phyloP scores from a whole-genome alignment of 345 rosid species.

The Lepidium africanum region DNA sequence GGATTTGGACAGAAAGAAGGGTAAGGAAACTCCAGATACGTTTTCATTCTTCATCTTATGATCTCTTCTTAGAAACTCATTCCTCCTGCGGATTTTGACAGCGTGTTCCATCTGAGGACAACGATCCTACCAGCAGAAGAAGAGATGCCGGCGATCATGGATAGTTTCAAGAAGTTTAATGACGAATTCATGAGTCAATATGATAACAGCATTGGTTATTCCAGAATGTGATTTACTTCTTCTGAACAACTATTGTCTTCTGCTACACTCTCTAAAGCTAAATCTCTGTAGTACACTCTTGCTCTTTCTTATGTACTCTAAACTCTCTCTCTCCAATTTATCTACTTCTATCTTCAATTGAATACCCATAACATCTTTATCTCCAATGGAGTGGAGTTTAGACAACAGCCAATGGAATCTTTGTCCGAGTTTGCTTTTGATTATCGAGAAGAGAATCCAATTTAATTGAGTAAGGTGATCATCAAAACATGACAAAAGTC shows the following conservation, averaged over 20 bases:
- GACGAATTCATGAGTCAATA: conserved; percentile 92
- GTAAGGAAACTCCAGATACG: conserved; percentile 26
- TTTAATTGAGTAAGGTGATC: background rate
- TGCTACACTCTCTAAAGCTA: conserved; percentile 19
- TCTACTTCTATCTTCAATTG: background rate
- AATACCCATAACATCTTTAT: background rate
- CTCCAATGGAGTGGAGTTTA: background rate
- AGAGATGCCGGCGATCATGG: conserved; percentile 95
- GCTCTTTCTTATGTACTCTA: background rate
- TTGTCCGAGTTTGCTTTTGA: background rate
- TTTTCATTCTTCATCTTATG: background rate
- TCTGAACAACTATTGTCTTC: conserved; percentile 5
- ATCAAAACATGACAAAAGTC: background rate
- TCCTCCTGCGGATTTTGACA: conserved; percentile 9
- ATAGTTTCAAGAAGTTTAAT: conserved; percentile 92
- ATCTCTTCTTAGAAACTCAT: background rate
- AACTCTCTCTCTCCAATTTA: background rate
- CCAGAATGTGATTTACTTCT: conserved; percentile 54
- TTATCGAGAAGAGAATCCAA: background rate
- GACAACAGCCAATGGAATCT: background rate
- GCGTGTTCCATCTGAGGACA: conserved; percentile 93
- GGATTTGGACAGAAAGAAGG: conserved; percentile 99
- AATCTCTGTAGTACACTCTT: conserved; percentile 8
- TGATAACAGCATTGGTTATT: conserved; percentile 58
- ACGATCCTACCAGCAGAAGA: conserved; percentile 93